Conservation (phyloP, 2,329 filamentous ascomycete genomes). For the Trichoderma sp. region DNA sequence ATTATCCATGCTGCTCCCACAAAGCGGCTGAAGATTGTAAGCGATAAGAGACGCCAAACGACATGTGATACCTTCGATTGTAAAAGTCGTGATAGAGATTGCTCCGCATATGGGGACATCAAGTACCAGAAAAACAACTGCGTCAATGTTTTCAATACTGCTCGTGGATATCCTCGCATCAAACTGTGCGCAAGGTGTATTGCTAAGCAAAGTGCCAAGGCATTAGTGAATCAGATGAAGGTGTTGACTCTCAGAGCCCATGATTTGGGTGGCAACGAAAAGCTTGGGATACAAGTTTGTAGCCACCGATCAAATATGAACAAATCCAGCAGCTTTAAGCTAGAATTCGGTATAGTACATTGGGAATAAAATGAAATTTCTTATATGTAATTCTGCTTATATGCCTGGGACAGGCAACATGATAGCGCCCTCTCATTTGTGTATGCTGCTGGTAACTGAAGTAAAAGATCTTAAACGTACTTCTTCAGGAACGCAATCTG, state of each 20-base stretch:
- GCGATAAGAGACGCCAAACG: neutral
- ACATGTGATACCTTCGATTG: neutral
- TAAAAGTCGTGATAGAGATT: neutral
- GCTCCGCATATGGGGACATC: neutral
- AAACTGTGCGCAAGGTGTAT: too few species aligned
- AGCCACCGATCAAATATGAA: neutral
- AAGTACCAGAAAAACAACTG: neutral
- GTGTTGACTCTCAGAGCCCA: neutral
- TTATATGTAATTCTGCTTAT: too few species aligned
- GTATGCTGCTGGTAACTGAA: neutral
- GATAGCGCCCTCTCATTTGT: neutral
- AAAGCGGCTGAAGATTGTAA: neutral
- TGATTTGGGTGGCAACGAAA: neutral
- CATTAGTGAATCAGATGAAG: too few species aligned
- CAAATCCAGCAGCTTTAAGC: neutral
- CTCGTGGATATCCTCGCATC: too few species aligned
- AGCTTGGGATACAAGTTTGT: neutral
- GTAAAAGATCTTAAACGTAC: neutral
- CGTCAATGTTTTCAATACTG: too few species aligned
- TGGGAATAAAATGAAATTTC: neutral
- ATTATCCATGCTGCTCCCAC: neutral
- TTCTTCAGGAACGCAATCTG: conserved; percentile 17
- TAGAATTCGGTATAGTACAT: neutral
- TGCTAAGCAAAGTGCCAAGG: neutral
- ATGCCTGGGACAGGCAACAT: neutral